Evolutionary conservation across 2,329 filamentous ascomycete genomes (phyloP).

Genomic region (Aspergillus arachidicola): DNA sequence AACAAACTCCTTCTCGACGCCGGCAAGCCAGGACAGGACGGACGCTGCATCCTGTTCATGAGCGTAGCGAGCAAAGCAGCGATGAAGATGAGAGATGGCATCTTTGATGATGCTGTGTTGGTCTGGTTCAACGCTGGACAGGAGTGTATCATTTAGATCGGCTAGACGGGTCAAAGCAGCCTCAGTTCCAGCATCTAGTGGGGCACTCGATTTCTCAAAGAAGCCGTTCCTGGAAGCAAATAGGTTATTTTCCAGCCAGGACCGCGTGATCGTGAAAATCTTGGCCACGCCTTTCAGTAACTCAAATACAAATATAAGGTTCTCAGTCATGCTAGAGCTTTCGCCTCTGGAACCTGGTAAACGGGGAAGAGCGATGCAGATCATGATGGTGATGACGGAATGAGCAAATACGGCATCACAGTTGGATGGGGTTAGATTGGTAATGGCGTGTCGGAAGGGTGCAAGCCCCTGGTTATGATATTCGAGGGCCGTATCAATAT

Average conservation of each 20-base stretch:
- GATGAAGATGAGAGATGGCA: conserved; percentile 30
- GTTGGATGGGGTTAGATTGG: conserved; percentile 37
- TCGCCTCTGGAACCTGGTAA: conserved; percentile 34
- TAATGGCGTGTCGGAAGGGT: conserved; percentile 38
- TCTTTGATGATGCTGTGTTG: conserved; percentile 35
- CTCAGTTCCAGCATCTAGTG: conserved; percentile 29
- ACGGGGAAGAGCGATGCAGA: conserved; percentile 39
- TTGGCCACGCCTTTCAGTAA: conserved; percentile 40
- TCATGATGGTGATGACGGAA: conserved; percentile 39
- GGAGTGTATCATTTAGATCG: conserved; percentile 31
- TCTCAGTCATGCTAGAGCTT: conserved; percentile 36
- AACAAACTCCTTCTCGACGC: conserved; percentile 36
- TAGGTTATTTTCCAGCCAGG: conserved; percentile 54
- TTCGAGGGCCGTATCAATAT: conserved; percentile 40
- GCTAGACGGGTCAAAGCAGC: conserved; percentile 31
- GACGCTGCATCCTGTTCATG: conserved; percentile 31
- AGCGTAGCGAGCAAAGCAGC: conserved; percentile 31
- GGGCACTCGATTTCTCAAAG: conserved; percentile 42
- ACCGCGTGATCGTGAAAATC: conserved; percentile 33
- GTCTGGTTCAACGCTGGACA: conserved; percentile 26
- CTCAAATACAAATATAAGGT: conserved; percentile 39
- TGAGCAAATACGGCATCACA: conserved; percentile 43
- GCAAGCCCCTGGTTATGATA: conserved; percentile 40
- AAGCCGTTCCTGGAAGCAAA: conserved; percentile 50
- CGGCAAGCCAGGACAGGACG: conserved; percentile 38